phyloP scores from a whole-genome alignment of 2,329 filamentous ascomycete species.

The Dactylellina parvicollis region DNA sequence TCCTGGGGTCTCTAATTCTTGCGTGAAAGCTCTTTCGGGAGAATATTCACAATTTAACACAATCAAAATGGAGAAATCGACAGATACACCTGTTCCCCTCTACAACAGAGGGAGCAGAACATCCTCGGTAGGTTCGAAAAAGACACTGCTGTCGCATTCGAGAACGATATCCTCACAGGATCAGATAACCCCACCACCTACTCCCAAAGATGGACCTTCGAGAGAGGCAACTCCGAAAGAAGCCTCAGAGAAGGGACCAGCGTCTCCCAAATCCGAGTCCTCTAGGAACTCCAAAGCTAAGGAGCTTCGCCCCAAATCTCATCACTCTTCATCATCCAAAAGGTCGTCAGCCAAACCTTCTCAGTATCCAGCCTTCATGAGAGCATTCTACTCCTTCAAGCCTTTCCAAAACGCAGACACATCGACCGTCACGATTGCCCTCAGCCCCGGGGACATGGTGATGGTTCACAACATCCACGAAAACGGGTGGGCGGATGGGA shows the following conservation, averaged over 20 bases:
- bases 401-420: constrained; percentile 79
- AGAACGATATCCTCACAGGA: constrained; percentile 50
- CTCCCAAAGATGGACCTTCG: constrained; percentile 49
- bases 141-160: constrained; percentile 46
- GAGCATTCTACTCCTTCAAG: constrained; percentile 92
- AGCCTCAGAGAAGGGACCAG: too few species aligned
- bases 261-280: neutral
- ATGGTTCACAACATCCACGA: constrained; percentile 96
- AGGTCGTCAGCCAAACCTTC: constrained; percentile 29
- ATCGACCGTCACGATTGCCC: constrained; percentile 80
- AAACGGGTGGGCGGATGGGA: constrained; percentile 98
- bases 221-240: constrained; percentile 35
- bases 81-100: constrained; percentile 30
- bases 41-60: constrained; percentile 20
- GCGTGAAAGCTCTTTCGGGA: constrained; percentile 40
- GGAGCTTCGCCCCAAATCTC: constrained; percentile 39
- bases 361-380: constrained; percentile 71
- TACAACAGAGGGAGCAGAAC: constrained; percentile 52
- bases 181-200: constrained; percentile 51
- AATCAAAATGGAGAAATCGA: constrained; percentile 26
- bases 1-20: constrained; percentile 4
- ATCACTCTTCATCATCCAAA: constrained; percentile 35
- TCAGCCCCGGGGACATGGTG: constrained; percentile 90
- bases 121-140: constrained; percentile 51
- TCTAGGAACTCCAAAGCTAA: neutral